Evolutionary conservation across 176 grass and related monocot species (phyloP).

Genomic region (Dactylis glomerata): DNA sequence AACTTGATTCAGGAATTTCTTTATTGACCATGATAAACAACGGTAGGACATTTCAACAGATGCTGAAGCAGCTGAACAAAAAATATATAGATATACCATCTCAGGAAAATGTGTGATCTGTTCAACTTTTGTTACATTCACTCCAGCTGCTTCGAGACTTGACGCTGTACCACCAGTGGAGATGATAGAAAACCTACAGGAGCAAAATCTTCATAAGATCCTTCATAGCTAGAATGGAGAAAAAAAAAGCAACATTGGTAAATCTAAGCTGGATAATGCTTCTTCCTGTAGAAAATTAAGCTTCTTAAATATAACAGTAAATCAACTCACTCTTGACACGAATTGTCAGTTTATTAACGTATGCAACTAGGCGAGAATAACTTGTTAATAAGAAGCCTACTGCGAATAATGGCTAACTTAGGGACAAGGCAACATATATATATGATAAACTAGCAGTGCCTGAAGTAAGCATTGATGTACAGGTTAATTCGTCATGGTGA

Average conservation of each 20-base stretch:
- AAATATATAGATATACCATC: constrained; percentile 75
- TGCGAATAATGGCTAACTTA: not conserved
- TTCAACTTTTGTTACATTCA: constrained; percentile 87
- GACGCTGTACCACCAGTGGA: constrained; percentile 89
- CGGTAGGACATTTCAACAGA: not conserved
- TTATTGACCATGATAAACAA: not conserved
- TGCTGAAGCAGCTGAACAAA: not conserved
- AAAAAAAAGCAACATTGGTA: not conserved
- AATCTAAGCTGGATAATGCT: not conserved
- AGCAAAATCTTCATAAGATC: constrained; percentile 14
- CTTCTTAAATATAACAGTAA: not conserved
- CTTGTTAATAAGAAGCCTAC: not conserved
- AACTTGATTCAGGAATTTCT: not conserved
- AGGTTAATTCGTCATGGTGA: not conserved
- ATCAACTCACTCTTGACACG: not conserved
- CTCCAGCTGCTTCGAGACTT: constrained; percentile 75
- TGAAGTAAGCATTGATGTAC: not conserved
- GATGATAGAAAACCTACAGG: constrained; percentile 72
- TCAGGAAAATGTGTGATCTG: constrained; percentile 92
- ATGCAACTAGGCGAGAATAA: not conserved
- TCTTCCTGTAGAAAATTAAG: not conserved
- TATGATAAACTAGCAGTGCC: not conserved
- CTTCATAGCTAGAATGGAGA: not conserved
- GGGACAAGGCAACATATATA: not conserved
- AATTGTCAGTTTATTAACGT: not conserved